Evolutionary conservation across 1,284 basidiomycete genomes (phyloP), one percentile per base, ranked within the genome.

Genomic region (Taiwanofungus camphoratus): DNA sequence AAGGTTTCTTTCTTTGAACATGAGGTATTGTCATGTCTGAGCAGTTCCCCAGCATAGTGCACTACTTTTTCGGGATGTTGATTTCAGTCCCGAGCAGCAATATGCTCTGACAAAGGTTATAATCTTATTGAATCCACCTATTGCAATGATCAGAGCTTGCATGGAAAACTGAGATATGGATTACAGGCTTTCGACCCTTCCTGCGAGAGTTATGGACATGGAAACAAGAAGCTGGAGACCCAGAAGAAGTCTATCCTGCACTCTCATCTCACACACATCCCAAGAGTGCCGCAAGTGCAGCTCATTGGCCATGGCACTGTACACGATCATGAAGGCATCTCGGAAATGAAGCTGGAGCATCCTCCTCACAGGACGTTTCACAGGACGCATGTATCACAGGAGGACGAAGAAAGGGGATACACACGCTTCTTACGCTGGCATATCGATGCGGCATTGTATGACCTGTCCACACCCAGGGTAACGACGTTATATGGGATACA

Each of bases 341-440:
- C 77, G 1, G 73, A 78, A 45, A 84, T 80, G 26, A 73, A 62
- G 57, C 74, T 86, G 56, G 81, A 79, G 55, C 84, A 95, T 65
- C 92, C 92, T 1, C 83, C 81, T 39, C 92, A 95, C 65, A 81
- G 71, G 29, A 87, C 87, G 1, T 96, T 95, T 67, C 93, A 96
- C 71, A 89, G 88, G 67, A 83, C 83, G 22, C 67, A 66, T 15
- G 73, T 93, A 19, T 79, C 82, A 3, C 70, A 75, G 2, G 87
- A 86, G 52, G 90, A 95, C 49, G 85, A 88, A 53, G 77, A 68
- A 5, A 73, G 75, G 41, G 88, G 88, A 21, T 64, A 72, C 32
- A 94, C 92, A 11, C 77, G 92, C 21, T 94, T 90, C 72, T 93
- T 92, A 60, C 74, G 90, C 40, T 92, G 91, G 90, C 92, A 95